These are phyloP conservation scores for Lumnitzera littorea DNA, from an alignment of 345 rosid genomes.

Conservation along the genomic window DNA sequence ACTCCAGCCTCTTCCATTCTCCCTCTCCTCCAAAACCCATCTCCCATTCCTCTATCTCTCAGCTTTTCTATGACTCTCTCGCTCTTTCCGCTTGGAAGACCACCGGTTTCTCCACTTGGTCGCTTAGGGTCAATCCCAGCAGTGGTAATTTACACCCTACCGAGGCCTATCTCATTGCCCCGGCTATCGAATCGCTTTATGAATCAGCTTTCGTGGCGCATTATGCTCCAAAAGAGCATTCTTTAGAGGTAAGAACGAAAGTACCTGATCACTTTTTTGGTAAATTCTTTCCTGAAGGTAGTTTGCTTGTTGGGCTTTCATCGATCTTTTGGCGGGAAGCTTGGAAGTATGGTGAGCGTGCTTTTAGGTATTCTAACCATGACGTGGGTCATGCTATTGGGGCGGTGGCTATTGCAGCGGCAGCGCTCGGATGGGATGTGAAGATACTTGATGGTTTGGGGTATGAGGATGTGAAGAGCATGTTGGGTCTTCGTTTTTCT, in stretches of 20 bases:
- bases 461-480: conserved; percentile 39
- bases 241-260: conserved; percentile 66
- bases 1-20: conserved; percentile 47
- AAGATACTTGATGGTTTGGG: conserved; percentile 85
- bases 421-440: conserved; percentile 81
- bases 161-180: conserved; percentile 67
- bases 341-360: conserved; percentile 92
- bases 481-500: conserved; percentile 50
- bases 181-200: conserved; percentile 41
- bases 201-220: conserved; percentile 61
- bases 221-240: conserved; percentile 73
- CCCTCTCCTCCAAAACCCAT: conserved; percentile 57
- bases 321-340: conserved; percentile 94
- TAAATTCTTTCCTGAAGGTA: conserved; percentile 35
- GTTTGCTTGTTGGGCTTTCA: conserved; percentile 60
- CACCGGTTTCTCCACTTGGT: conserved; percentile 72
- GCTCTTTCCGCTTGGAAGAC: conserved; percentile 97
- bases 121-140: conserved; percentile 92
- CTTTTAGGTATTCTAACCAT: conserved; percentile 78
- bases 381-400: conserved; percentile 86
- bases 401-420: conserved; percentile 70
- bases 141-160: conserved; percentile 91
- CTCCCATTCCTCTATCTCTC: conserved; percentile 52
- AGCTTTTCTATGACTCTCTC: conserved; percentile 57
- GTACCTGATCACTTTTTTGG: conserved; percentile 41